These are phyloP conservation scores for Hemileccinum hortonii DNA, from an alignment of 1,284 basidiomycete genomes.

Conservation along the genomic window DNA sequence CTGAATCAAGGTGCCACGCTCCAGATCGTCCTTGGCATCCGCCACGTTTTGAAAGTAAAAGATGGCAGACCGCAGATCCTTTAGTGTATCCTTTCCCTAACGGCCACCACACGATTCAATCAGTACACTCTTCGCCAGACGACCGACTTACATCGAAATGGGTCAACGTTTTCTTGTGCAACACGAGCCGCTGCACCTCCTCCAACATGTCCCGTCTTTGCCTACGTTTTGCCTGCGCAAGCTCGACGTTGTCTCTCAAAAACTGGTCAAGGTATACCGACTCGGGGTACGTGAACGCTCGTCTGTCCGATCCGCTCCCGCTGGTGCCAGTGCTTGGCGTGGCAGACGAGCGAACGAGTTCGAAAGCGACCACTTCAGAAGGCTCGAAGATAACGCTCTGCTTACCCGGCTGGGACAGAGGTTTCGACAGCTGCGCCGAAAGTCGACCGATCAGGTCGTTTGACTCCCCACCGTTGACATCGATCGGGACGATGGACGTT, in stretches of 20 bases:
- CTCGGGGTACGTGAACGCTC: slow-evolving; percentile 60
- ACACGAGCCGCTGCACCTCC: slow-evolving; percentile 47
- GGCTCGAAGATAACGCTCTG: slow-evolving; percentile 60
- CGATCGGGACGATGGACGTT: slow-evolving; percentile 42
- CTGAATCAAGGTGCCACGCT: slow-evolving; percentile 46
- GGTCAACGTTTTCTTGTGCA: slow-evolving; percentile 48
- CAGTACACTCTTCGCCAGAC: neutral
- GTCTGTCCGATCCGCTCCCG: slow-evolving; percentile 36
- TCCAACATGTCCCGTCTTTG: slow-evolving; percentile 46
- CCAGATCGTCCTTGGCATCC: slow-evolving; percentile 43
- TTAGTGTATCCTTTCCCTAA: slow-evolving; percentile 61
- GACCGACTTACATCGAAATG: slow-evolving; percentile 50
- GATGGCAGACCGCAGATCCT: slow-evolving; percentile 56
- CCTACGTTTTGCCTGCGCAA: slow-evolving; percentile 48
- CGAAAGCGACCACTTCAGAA: slow-evolving; percentile 62
- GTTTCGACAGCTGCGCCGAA: slow-evolving; percentile 45
- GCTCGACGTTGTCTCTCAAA: slow-evolving; percentile 52
- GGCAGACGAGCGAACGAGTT: slow-evolving; percentile 38
- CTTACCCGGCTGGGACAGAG: slow-evolving; percentile 21
- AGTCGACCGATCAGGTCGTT: slow-evolving; percentile 63
- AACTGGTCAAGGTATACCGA: slow-evolving; percentile 71
- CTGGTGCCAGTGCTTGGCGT: neutral
- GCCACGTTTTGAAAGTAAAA: slow-evolving; percentile 72
- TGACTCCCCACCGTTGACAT: slow-evolving; percentile 37
- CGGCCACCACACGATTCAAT: slow-evolving; percentile 4